Percentiles rank a stretch among this genome's conserved stretches.
Conservation (phyloP, 768 basidiomycete species). For the Tylopilus sp. region DNA sequence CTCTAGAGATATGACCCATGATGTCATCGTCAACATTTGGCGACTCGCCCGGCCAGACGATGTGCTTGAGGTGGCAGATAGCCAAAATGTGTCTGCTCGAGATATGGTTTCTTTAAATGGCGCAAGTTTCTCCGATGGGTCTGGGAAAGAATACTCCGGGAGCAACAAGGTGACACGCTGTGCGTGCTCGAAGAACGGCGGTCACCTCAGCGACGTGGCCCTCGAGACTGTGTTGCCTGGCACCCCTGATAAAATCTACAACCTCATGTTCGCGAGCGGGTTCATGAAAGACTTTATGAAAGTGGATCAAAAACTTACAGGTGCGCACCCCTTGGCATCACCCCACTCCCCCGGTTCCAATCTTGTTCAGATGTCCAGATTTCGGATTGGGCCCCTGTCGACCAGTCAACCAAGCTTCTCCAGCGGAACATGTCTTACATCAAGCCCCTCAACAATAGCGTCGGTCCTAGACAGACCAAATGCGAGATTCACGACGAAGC, state of each 20-base stretch:
- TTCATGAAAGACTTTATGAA: constrained; percentile 94
- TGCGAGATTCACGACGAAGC: constrained; percentile 93
- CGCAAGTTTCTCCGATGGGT: constrained; percentile 18
- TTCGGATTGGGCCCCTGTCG: constrained; percentile 84
- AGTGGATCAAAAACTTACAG: constrained; percentile 82
- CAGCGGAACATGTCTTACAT: constrained; percentile 94
- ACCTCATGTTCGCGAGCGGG: constrained; percentile 92
- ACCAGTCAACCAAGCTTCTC: constrained; percentile 62
- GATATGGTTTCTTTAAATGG: constrained; percentile 15
- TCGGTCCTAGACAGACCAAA: constrained; percentile 94
- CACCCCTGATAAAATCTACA: constrained; percentile 93
- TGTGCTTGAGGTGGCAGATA: constrained; percentile 29
- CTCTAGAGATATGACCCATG: constrained; percentile 91
- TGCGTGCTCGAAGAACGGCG: constrained; percentile 63
- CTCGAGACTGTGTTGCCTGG: constrained; percentile 82
- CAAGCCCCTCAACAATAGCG: constrained; percentile 81
- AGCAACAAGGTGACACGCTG: constrained; percentile 65
- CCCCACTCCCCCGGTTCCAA: background rate
- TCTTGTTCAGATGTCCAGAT: constrained; percentile 78
- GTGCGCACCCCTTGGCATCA: constrained; percentile 41
- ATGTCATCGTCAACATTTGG: constrained; percentile 97
- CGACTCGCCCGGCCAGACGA: constrained; percentile 76
- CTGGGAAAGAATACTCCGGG: constrained; percentile 2
- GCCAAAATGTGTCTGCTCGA: constrained; percentile 13
- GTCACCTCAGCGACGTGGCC: constrained; percentile 70